These are phyloP conservation scores for Teunomyces panamensis DNA, from an alignment of 805 yeast genomes.

Conservation along the genomic window DNA sequence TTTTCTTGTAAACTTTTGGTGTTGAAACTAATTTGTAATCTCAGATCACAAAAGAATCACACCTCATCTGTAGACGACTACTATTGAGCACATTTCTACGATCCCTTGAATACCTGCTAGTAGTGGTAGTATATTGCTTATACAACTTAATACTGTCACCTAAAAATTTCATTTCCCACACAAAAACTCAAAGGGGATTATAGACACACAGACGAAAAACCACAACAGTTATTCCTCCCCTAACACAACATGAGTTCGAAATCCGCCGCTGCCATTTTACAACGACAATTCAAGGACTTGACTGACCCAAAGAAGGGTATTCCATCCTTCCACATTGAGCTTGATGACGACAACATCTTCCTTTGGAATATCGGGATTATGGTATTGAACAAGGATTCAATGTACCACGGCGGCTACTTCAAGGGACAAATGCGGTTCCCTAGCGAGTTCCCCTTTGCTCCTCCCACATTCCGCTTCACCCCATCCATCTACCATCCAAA, in stretches of 20 bases:
- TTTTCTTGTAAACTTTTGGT: background rate
- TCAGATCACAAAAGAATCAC: slow-evolving; percentile 1
- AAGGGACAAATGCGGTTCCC: slow-evolving; percentile 95
- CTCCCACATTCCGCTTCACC: slow-evolving; percentile 89
- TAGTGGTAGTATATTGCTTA: background rate
- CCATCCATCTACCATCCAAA: slow-evolving; percentile 95
- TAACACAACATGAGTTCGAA: slow-evolving; percentile 38
- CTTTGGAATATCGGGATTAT: slow-evolving; percentile 86
- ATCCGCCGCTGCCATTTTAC: slow-evolving; percentile 77
- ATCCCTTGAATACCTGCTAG: background rate
- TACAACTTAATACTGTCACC: background rate
- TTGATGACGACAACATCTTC: slow-evolving; percentile 55
- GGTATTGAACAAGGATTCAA: slow-evolving; percentile 85
- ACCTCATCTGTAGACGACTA: background rate
- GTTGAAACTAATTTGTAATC: slow-evolving; percentile 3
- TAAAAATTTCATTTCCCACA: background rate
- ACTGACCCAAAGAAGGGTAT: slow-evolving; percentile 84
- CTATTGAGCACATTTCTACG: background rate
- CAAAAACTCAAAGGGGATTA: background rate
- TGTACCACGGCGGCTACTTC: slow-evolving; percentile 92
- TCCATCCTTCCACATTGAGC: slow-evolving; percentile 60
- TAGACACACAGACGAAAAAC: background rate
- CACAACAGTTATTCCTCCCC: background rate
- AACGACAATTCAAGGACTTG: slow-evolving; percentile 91
- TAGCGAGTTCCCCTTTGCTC: slow-evolving; percentile 83